A percentile compares a stretch with the other conserved stretches of the same genome.
Conservation (phyloP, 306 rosid genomes). For the Carpinus fangiana region DNA sequence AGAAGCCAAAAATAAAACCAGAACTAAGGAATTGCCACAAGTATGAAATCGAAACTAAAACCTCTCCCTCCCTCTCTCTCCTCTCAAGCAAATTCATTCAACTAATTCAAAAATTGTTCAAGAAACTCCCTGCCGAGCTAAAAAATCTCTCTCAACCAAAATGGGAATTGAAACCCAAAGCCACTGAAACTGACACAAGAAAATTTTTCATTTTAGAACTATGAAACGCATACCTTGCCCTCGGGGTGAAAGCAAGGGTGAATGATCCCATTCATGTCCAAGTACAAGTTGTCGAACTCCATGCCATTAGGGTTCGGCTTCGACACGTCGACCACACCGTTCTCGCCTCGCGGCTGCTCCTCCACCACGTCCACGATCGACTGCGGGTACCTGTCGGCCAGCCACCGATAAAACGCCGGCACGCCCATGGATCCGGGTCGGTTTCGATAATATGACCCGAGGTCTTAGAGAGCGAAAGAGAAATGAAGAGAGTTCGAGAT, state of each 20-base stretch:
- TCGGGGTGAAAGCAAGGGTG: slow-evolving; percentile 99
- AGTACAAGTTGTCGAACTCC: slow-evolving; percentile 88
- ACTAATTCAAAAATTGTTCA: not conserved
- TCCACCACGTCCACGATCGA: slow-evolving; percentile 81
- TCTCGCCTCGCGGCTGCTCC: slow-evolving; percentile 46
- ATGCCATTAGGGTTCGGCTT: slow-evolving; percentile 87
- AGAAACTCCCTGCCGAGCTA: not conserved
- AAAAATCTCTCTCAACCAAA: too few species aligned
- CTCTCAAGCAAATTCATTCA: not conserved
- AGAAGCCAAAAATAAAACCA: too few species aligned
- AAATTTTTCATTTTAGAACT: not conserved
- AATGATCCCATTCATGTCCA: slow-evolving; percentile 94
- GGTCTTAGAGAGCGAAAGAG: not conserved
- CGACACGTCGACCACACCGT: slow-evolving; percentile 53
- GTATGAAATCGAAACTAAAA: not conserved
- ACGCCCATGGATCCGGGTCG: slow-evolving; percentile 69
- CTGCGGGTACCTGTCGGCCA: slow-evolving; percentile 90
- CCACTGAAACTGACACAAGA: not conserved
- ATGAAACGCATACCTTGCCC: slow-evolving; percentile 58
- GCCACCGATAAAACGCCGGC: slow-evolving; percentile 98
- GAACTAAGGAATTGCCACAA: not conserved
- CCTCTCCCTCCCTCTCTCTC: too few species aligned
- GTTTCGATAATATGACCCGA: slow-evolving; percentile 32
- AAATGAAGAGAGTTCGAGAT: not conserved
- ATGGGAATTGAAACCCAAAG: not conserved